Percentiles rank a stretch among this genome's conserved stretches.
These are phyloP conservation scores for Neurospora tetrasperma DNA, from an alignment of 495 filamentous ascomycete genomes.

Conservation along the genomic window DNA sequence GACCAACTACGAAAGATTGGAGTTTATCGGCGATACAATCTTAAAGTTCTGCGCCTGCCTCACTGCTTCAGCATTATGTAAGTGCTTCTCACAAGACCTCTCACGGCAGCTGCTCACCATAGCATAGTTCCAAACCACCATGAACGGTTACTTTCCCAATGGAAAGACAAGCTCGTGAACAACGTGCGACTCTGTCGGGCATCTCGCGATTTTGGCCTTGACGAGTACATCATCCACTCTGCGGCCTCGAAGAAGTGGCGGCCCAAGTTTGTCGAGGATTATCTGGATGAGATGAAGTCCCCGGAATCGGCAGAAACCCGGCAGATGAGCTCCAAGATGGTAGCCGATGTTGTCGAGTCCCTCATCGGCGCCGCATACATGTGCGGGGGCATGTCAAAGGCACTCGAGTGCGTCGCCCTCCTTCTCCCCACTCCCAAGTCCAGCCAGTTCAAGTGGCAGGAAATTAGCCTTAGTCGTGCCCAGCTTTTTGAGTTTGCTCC, in stretches of 20 bases:
- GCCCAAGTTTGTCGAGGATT: constrained; percentile 49
- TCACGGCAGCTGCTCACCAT: neutral
- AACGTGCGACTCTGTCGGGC: constrained; percentile 61
- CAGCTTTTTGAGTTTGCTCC: constrained; percentile 24
- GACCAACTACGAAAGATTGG: constrained; percentile 73
- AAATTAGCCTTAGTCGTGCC: constrained; percentile 22
- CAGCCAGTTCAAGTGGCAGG: constrained; percentile 44
- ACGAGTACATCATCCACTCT: constrained; percentile 58
- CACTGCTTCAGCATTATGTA: constrained; percentile 51
- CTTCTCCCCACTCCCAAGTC: constrained; percentile 42
- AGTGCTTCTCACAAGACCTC: constrained; percentile 5
- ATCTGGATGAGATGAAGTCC: constrained; percentile 19
- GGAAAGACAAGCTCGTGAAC: constrained; percentile 59
- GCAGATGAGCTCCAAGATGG: constrained; percentile 60
- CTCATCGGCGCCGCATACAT: constrained; percentile 71
- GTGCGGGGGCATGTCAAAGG: constrained; percentile 56
- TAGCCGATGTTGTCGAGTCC: constrained; percentile 83
- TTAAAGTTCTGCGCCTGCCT: constrained; percentile 69
- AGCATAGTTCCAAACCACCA: constrained; percentile 52
- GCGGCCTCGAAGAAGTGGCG: constrained; percentile 51
- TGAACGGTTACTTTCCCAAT: constrained; percentile 64
- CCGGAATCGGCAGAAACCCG: constrained; percentile 14
- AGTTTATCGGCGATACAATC: constrained; percentile 81
- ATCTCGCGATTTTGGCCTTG: constrained; percentile 52
- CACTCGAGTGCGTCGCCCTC: constrained; percentile 50